Evolutionary conservation across 148 eudicot species (phyloP), one percentile per base, ranked within the genome.

Genomic region (Rhododendron williamsianum): DNA sequence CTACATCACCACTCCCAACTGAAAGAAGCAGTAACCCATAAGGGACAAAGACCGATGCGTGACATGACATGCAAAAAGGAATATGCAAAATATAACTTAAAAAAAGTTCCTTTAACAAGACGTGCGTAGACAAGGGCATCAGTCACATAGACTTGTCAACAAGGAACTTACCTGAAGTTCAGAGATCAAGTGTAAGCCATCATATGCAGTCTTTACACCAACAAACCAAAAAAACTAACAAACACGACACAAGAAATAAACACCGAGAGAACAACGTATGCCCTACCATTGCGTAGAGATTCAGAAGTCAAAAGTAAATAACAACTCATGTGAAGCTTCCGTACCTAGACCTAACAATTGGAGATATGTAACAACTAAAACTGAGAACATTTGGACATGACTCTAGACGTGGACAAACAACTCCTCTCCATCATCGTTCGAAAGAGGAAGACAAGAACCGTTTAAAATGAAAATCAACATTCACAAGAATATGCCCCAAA

Each of bases 171-270:
- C 93, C 91, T 89, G 90, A 87, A 84, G 84, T 89, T 91, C 92
- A 90, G 90, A 82, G 93, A 90, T 91, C 93, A 91, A 90, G 92
- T 90, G 90, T 90, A 90, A 87, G 88, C 85, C 92, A 63, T 21
- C 69, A 23, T 63, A 21, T 63, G 36, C 38, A 1, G 38, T 69
- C 36, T 69, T 69, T 27, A 7, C 74, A 69, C 36, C 74, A 4
- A 56, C 21, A 56, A 56, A 49, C 52, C 52, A 49, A 27, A 69
- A 69, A 10, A 3, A 69, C 9, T 63, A 63, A 69, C 74, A 27
- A 69, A 69, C 7, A 12, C 5, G 2, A 69, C 18, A 11, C 36
- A 12, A 25, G 45, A 27, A 11, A 69, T 27, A 69, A 30, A 30
- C 74, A 3, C 74, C 27, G 23, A 63, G 27, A 63, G 45, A 12